These are phyloP conservation scores for Pelagophyceae sp. DNA, from an alignment of 352 stramenopile species.

Conservation along the genomic window DNA sequence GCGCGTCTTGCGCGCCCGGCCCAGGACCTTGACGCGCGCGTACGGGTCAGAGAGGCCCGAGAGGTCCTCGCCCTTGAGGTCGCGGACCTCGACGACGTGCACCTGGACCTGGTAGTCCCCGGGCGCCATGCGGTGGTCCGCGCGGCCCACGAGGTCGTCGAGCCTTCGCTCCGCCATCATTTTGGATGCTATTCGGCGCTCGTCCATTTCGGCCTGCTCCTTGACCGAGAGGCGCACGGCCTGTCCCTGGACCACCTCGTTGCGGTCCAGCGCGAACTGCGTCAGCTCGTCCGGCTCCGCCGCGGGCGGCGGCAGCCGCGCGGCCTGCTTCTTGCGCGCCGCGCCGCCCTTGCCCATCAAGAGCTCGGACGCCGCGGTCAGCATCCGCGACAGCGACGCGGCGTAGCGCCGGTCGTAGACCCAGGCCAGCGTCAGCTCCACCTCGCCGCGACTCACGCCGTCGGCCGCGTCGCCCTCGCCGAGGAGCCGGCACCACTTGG, in stretches of 20 bases:
- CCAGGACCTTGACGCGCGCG: conserved; percentile 75
- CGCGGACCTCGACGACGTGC: conserved; percentile 71
- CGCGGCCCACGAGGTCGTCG: background rate
- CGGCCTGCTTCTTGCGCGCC: background rate
- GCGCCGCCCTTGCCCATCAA: background rate
- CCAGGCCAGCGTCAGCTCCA: background rate
- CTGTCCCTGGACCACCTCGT: background rate
- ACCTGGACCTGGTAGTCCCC: conserved; percentile 74
- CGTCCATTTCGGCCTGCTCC: conserved; percentile 1
- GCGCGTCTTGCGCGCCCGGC: conserved; percentile 70
- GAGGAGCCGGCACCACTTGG: conserved; percentile 7
- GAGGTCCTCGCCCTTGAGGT: conserved; percentile 68
- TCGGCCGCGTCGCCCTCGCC: background rate
- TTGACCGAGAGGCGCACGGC: background rate
- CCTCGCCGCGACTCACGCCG: background rate
- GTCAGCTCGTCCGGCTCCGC: background rate
- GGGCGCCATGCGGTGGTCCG: conserved; percentile 15
- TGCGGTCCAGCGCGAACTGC: background rate
- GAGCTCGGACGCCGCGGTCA: background rate
- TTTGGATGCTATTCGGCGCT: background rate
- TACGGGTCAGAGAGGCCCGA: conserved; percentile 67
- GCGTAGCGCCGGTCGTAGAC: conserved; percentile 9
- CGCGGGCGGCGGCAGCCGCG: background rate
- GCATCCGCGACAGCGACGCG: background rate
- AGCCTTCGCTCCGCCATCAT: conserved; percentile 13